Evolutionary conservation across 1,139 yeast species (phyloP).

Genomic region (Pichia sp.): DNA sequence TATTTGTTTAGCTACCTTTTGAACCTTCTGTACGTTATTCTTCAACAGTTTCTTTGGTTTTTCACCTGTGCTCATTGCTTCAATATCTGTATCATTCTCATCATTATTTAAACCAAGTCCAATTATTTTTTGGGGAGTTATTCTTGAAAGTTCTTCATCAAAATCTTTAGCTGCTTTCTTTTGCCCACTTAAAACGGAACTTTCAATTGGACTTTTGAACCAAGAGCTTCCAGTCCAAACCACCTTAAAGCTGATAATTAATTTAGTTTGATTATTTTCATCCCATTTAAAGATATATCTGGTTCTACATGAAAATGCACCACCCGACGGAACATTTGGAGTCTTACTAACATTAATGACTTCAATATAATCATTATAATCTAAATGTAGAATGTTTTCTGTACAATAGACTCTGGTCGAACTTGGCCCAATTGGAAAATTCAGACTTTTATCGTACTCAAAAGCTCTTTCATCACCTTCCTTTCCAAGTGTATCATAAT

Average conservation of each 20-base stretch:
- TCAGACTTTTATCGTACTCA: slow-evolving; percentile 42
- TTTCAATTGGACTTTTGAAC: slow-evolving; percentile 50
- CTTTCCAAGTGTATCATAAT: slow-evolving; percentile 33
- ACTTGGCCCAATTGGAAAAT: slow-evolving; percentile 53
- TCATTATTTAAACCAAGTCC: slow-evolving; percentile 1
- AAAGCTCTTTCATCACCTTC: slow-evolving; percentile 34
- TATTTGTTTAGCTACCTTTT: neutral
- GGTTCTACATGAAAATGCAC: slow-evolving; percentile 45
- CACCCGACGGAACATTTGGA: slow-evolving; percentile 59
- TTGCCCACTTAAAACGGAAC: slow-evolving; percentile 45
- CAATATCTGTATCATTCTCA: slow-evolving; percentile 1
- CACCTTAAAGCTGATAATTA: slow-evolving; percentile 40
- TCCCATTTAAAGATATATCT: slow-evolving; percentile 46
- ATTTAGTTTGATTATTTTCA: slow-evolving; percentile 34
- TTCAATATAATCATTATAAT: slow-evolving; percentile 22
- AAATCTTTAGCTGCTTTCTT: slow-evolving; percentile 28
- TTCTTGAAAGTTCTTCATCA: slow-evolving; percentile 8
- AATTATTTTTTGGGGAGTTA: slow-evolving; percentile 6
- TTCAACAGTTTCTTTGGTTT: neutral
- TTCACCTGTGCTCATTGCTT: neutral
- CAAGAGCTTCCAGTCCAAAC: slow-evolving; percentile 54
- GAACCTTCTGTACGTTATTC: neutral
- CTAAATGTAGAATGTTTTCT: slow-evolving; percentile 39
- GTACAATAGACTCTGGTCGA: slow-evolving; percentile 46
- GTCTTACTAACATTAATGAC: slow-evolving; percentile 37